A percentile compares a stretch with the other conserved stretches of the same genome.
Conservation (phyloP, 225 moss, liverwort and hornwort genomes). For the Pleurozium schreberi region DNA sequence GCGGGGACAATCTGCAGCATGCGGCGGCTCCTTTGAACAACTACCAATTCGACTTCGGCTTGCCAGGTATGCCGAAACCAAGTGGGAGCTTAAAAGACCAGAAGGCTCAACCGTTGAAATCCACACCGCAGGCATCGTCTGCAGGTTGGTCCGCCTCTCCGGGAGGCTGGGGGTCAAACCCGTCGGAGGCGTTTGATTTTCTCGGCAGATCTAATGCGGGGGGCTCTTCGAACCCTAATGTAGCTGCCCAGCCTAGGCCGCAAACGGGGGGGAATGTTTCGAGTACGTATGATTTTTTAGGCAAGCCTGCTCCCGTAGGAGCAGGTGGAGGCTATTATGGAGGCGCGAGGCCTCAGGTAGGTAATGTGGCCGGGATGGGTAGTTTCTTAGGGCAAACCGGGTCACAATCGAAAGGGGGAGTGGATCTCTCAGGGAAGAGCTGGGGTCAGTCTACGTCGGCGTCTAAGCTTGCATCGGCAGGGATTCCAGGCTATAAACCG, state of each 20-base stretch:
- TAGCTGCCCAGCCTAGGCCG: constrained; percentile 2
- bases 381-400: constrained; percentile 22
- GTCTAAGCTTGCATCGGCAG: constrained; percentile 71
- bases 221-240: constrained; percentile 29
- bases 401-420: constrained; percentile 27
- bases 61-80: constrained; percentile 68
- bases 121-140: constrained; percentile 18
- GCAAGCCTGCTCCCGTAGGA: constrained; percentile 21
- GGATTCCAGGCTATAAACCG: constrained; percentile 63
- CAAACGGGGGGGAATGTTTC: constrained; percentile 17
- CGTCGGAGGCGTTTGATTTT: constrained; percentile 25
- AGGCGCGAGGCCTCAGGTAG: constrained; percentile 20
- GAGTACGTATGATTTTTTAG: constrained; percentile 36
- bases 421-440: constrained; percentile 40
- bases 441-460: constrained; percentile 32
- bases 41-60: constrained; percentile 93
- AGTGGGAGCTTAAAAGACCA: constrained; percentile 86
- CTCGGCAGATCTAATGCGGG: constrained; percentile 20
- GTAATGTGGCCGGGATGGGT: constrained; percentile 27
- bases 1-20: constrained; percentile 69
- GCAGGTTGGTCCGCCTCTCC: constrained; percentile 66
- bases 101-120: constrained; percentile 48
- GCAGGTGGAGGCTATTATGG: constrained; percentile 26
- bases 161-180: constrained; percentile 31
- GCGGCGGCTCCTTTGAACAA: constrained; percentile 61